Conservation (phyloP, 2,329 filamentous ascomycete species). For the Aspergillus melleus region DNA sequence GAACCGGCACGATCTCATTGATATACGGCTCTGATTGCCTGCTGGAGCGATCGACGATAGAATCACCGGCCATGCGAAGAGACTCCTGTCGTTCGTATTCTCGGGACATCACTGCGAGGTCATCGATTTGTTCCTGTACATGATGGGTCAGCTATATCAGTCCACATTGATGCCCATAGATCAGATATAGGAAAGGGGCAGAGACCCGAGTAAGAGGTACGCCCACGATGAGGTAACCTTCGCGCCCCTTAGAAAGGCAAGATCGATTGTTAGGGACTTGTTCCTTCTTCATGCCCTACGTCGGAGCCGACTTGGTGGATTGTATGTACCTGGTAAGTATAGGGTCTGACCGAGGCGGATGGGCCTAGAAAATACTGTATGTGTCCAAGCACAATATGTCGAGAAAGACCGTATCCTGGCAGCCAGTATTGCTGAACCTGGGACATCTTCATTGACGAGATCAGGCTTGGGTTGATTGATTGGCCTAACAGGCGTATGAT, state of each 20-base stretch:
- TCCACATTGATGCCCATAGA: not conserved
- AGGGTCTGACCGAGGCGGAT: slow-evolving; percentile 48
- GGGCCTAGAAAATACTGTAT: slow-evolving; percentile 52
- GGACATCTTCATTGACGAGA: slow-evolving; percentile 30
- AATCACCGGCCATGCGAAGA: slow-evolving; percentile 42
- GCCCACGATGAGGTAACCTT: slow-evolving; percentile 51
- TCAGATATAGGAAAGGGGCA: not conserved
- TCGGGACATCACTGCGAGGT: slow-evolving; percentile 47
- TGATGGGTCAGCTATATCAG: slow-evolving; percentile 11
- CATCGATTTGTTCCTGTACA: slow-evolving; percentile 50
- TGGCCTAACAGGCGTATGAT: not conserved
- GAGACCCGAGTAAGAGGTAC: slow-evolving; percentile 47
- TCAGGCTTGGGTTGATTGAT: not conserved
- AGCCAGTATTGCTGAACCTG: slow-evolving; percentile 49
- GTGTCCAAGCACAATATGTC: slow-evolving; percentile 50
- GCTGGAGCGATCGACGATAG: slow-evolving; percentile 17
- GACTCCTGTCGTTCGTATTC: slow-evolving; percentile 51
- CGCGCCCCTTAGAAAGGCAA: slow-evolving; percentile 41
- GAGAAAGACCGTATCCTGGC: slow-evolving; percentile 50
- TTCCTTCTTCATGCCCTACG: slow-evolving; percentile 1
- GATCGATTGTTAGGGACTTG: slow-evolving; percentile 24
- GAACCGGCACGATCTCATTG: slow-evolving; percentile 44
- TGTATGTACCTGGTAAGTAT: slow-evolving; percentile 46
- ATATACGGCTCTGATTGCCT: slow-evolving; percentile 40
- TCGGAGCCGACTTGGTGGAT: slow-evolving; percentile 1